A percentile compares a stretch with the other conserved stretches of the same genome.
Evolutionary conservation across 768 basidiomycete genomes (phyloP).

Genomic region (Lactifluus subvellereus): DNA sequence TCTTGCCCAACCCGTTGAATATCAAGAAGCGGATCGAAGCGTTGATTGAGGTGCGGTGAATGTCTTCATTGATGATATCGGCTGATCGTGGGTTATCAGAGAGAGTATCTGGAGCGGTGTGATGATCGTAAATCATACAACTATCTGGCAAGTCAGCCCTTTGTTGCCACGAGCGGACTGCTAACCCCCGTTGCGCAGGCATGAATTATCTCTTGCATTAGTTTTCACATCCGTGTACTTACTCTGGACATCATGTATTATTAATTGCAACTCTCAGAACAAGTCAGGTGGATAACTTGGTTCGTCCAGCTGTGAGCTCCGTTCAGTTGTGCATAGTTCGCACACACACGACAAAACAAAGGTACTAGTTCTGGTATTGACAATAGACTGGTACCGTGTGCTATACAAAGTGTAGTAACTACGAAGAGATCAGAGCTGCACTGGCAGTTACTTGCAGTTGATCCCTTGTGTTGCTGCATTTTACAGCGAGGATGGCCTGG

Average conservation of each 20-base stretch:
- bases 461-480: background rate
- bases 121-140: slow-evolving; percentile 86
- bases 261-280: background rate
- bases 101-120: slow-evolving; percentile 91
- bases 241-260: slow-evolving; percentile 11
- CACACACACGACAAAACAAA: background rate
- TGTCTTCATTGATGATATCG: background rate
- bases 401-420: background rate
- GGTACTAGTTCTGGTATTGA: background rate
- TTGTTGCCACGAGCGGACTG: background rate
- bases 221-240: slow-evolving; percentile 5
- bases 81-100: slow-evolving; percentile 38
- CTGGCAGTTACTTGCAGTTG: background rate
- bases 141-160: slow-evolving; percentile 47
- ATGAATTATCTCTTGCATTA: slow-evolving; percentile 18
- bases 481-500: background rate
- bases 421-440: background rate
- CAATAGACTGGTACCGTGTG: background rate
- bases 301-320: background rate
- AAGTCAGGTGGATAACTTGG: background rate
- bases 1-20: slow-evolving; percentile 75
- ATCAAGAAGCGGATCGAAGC: slow-evolving; percentile 94
- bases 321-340: background rate
- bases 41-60: slow-evolving; percentile 72
- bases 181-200: slow-evolving; percentile 7